Conservation (phyloP, 805 yeast species). For the Yarrowia bubula region DNA sequence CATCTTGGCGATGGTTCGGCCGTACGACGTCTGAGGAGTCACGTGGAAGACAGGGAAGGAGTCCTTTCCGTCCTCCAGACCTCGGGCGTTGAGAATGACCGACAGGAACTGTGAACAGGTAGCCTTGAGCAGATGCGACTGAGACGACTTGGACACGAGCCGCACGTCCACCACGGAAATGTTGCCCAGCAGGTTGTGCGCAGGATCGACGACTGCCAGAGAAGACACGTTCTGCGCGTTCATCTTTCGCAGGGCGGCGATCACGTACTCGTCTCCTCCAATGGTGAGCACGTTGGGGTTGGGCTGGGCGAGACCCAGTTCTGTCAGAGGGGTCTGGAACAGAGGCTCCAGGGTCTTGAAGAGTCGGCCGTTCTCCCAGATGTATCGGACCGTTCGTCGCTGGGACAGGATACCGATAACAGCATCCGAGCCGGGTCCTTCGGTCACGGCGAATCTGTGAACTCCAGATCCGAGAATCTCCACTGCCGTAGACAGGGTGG, state of each 20-base stretch:
- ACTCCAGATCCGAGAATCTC: conserved; percentile 93
- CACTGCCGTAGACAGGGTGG: conserved; percentile 66
- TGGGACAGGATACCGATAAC: conserved; percentile 87
- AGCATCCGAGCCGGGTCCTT: conserved; percentile 47
- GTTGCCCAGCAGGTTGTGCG: conserved; percentile 76
- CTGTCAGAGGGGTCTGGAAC: conserved; percentile 64
- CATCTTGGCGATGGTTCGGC: conserved; percentile 86
- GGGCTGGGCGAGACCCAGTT: conserved; percentile 66
- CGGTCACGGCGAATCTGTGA: conserved; percentile 83
- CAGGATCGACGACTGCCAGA: conserved; percentile 85
- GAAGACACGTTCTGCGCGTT: conserved; percentile 80
- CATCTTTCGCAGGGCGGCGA: conserved; percentile 86
- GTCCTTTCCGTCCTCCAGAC: conserved; percentile 91
- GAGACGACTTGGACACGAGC: conserved; percentile 81
- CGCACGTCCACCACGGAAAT: conserved; percentile 93
- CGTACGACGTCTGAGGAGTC: conserved; percentile 71
- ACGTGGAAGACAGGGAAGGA: conserved; percentile 96
- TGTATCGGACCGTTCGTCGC: conserved; percentile 75
- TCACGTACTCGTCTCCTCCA: conserved; percentile 79
- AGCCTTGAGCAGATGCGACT: conserved; percentile 75
- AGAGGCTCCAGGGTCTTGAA: conserved; percentile 79
- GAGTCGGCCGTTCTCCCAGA: conserved; percentile 90
- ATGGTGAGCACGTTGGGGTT: conserved; percentile 69
- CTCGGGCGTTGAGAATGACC: conserved; percentile 80
- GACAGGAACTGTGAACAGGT: conserved; percentile 86